These are phyloP conservation scores for Rhizopogon sp. DNA, from an alignment of 768 basidiomycete genomes.

Conservation along the genomic window DNA sequence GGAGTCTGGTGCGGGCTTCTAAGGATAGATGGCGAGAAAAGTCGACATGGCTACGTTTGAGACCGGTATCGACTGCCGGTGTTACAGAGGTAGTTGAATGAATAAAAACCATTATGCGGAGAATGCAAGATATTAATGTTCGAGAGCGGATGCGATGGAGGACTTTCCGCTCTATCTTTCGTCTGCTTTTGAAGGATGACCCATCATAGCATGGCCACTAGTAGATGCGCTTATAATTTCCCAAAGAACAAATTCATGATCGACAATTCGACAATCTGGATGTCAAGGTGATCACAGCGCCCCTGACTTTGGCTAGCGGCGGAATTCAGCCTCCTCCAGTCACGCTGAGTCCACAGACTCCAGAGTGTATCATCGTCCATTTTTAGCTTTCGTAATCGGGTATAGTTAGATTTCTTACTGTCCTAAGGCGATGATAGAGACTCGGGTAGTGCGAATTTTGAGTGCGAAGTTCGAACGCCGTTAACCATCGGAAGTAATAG, in stretches of 20 bases:
- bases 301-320: background rate
- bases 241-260: background rate
- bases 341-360: background rate
- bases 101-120: conserved; percentile 20
- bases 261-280: background rate
- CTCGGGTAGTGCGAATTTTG: no score
- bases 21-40: conserved; percentile 28
- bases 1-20: conserved; percentile 28
- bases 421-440: no score
- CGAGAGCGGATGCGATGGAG: background rate
- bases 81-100: conserved; percentile 10
- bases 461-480: no score
- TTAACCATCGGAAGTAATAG: no score
- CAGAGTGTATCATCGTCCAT: background rate
- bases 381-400: no score
- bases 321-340: background rate
- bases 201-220: background rate
- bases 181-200: background rate
- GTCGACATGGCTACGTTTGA: conserved; percentile 24
- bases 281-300: background rate
- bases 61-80: conserved; percentile 4
- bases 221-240: background rate
- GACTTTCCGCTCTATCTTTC: background rate
- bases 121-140: background rate
- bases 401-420: no score